Evolutionary conservation across 805 yeast genomes (phyloP).

Genomic region (Candida golubevii): DNA sequence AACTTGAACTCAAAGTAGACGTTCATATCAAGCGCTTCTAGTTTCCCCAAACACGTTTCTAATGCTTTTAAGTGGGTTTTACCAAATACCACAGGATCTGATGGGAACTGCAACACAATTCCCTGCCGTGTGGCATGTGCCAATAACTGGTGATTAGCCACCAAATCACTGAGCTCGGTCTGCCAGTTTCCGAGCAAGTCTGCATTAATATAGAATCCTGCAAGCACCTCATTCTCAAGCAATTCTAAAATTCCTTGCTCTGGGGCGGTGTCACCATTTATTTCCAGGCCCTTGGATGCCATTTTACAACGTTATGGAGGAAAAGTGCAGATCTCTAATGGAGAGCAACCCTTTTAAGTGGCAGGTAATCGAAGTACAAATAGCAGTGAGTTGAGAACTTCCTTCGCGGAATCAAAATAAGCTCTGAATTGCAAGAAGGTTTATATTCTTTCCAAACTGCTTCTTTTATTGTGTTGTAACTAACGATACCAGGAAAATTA

Average conservation of each 20-base stretch:
- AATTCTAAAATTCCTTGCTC: constrained; percentile 1
- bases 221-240: constrained; percentile 13
- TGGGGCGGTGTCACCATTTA: neutral
- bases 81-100: constrained; percentile 4
- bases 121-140: constrained; percentile 21
- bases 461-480: too few species aligned
- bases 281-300: neutral
- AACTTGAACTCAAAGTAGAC: constrained; percentile 28
- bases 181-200: constrained; percentile 35
- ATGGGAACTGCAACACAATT: constrained; percentile 19
- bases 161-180: constrained; percentile 27
- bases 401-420: too few species aligned
- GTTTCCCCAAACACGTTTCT: constrained; percentile 9
- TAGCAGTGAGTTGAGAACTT: too few species aligned
- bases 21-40: constrained; percentile 18
- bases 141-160: constrained; percentile 19
- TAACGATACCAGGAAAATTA: too few species aligned
- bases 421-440: too few species aligned
- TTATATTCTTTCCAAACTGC: too few species aligned
- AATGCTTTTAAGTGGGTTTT: constrained; percentile 11
- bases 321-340: too few species aligned
- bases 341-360: too few species aligned
- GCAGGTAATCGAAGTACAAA: too few species aligned
- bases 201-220: constrained; percentile 23
- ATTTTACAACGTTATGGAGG: neutral